Conservation (phyloP, 306 rosid species). For the Pterocarpus santalinus region DNA sequence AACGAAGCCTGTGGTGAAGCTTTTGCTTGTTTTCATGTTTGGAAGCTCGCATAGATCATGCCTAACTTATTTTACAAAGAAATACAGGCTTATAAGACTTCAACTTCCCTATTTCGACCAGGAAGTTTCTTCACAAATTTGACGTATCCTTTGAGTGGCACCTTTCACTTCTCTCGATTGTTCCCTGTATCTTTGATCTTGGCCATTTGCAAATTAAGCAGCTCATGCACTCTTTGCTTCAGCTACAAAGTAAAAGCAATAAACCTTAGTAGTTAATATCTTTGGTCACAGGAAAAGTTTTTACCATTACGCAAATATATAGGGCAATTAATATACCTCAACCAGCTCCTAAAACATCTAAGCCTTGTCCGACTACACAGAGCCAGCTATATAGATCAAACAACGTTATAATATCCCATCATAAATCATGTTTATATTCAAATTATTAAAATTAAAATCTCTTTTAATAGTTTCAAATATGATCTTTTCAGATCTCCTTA, state of each 20-base stretch:
- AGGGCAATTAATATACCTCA: too few species aligned
- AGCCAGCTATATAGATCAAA: too few species aligned
- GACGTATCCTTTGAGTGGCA: slow-evolving; percentile 14
- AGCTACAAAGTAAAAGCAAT: slow-evolving; percentile 60
- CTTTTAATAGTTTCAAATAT: too few species aligned
- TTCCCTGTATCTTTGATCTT: slow-evolving; percentile 54
- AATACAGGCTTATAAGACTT: slow-evolving; percentile 29
- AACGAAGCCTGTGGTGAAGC: slow-evolving; percentile 4
- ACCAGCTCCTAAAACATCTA: too few species aligned
- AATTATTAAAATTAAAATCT: too few species aligned
- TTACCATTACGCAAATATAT: neutral
- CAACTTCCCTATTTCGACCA: slow-evolving; percentile 18
- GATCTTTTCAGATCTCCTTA: too few species aligned
- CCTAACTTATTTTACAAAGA: slow-evolving; percentile 31
- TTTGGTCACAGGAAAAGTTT: neutral
- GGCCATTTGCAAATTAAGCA: slow-evolving; percentile 73
- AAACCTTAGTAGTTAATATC: slow-evolving; percentile 1
- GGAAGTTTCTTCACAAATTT: slow-evolving; percentile 35
- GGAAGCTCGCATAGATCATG: neutral
- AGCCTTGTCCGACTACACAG: too few species aligned
- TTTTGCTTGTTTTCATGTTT: slow-evolving; percentile 8
- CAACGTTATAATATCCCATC: too few species aligned
- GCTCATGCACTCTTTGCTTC: slow-evolving; percentile 74
- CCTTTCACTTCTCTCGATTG: slow-evolving; percentile 40
- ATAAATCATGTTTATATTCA: too few species aligned